phyloP scores from a whole-genome alignment of 2,329 filamentous ascomycete species.

The Malbranchea zuffiana region DNA sequence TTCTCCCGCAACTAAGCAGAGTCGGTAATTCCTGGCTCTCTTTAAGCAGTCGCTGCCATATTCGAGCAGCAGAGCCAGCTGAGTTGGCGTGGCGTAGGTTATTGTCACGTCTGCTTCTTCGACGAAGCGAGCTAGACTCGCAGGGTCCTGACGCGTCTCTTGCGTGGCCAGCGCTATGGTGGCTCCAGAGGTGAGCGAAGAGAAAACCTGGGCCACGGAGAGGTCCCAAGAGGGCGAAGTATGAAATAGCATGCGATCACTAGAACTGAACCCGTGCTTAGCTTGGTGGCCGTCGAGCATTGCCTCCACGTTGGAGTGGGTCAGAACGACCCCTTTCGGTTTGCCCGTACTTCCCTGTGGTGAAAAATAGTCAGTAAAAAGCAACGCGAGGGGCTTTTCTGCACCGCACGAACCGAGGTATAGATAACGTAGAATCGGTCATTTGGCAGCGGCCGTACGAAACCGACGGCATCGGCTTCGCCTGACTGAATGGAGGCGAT shows the following conservation, averaged over 20 bases:
- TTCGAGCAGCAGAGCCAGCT: constrained; percentile 16
- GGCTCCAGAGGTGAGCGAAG: constrained; percentile 16
- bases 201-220: constrained; percentile 17
- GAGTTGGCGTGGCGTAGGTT: constrained; percentile 18
- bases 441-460: too few relatives aligned
- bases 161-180: constrained; percentile 14
- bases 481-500: too few relatives aligned
- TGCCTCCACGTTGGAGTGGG: constrained; percentile 18
- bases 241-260: constrained; percentile 15
- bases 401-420: constrained; percentile 16
- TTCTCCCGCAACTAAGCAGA: constrained; percentile 16
- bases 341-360: constrained; percentile 17
- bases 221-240: constrained; percentile 15
- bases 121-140: constrained; percentile 16
- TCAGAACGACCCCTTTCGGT: constrained; percentile 34
- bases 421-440: constrained; percentile 19
- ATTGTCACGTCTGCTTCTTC: constrained; percentile 14
- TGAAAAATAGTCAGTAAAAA: not conserved
- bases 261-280: constrained; percentile 12
- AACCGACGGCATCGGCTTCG: too few relatives aligned
- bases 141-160: constrained; percentile 15
- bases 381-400: not conserved
- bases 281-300: constrained; percentile 15
- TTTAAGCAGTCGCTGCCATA: constrained; percentile 14
- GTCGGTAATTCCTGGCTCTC: constrained; percentile 13